Evolutionary conservation across 228 moss, liverwort and hornwort genomes (phyloP).

Genomic region (Sphagnum magellanicum): DNA sequence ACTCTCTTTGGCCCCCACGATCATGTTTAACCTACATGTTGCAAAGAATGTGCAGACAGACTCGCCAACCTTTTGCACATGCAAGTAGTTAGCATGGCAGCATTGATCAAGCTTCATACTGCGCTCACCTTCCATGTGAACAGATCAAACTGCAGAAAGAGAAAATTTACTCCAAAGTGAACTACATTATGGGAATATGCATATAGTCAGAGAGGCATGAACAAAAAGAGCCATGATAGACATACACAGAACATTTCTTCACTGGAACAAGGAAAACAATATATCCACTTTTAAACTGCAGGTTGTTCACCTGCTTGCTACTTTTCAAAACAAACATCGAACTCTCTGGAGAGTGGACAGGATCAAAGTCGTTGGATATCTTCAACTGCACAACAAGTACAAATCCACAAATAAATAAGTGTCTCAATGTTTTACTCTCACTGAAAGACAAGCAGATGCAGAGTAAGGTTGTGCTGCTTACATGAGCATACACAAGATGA

Average conservation of each 20-base stretch:
- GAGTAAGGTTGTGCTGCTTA: slow-evolving; percentile 13
- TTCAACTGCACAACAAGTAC: slow-evolving; percentile 49
- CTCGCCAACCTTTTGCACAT: background rate
- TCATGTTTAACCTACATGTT: background rate
- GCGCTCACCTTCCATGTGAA: too few species aligned
- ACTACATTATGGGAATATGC: too few species aligned
- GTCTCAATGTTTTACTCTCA: background rate
- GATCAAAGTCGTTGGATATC: slow-evolving; percentile 82
- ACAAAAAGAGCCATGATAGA: too few species aligned
- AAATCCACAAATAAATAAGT: background rate
- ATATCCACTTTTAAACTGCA: background rate
- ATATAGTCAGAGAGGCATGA: too few species aligned
- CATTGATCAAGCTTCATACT: too few species aligned
- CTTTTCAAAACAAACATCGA: slow-evolving; percentile 90
- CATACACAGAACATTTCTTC: background rate
- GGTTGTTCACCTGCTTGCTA: slow-evolving; percentile 56
- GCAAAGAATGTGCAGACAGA: slow-evolving; percentile 1
- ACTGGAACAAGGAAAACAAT: background rate
- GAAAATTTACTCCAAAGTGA: too few species aligned
- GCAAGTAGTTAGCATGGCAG: too few species aligned
- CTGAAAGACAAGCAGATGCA: background rate
- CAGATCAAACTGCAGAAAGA: too few species aligned
- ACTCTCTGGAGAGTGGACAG: slow-evolving; percentile 78
- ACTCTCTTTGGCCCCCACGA: too few species aligned
- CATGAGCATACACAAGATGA: slow-evolving; percentile 80